These are phyloP conservation scores for Fraxinus dipetala DNA, from an alignment of 305 asterid genomes.

Conservation along the genomic window DNA sequence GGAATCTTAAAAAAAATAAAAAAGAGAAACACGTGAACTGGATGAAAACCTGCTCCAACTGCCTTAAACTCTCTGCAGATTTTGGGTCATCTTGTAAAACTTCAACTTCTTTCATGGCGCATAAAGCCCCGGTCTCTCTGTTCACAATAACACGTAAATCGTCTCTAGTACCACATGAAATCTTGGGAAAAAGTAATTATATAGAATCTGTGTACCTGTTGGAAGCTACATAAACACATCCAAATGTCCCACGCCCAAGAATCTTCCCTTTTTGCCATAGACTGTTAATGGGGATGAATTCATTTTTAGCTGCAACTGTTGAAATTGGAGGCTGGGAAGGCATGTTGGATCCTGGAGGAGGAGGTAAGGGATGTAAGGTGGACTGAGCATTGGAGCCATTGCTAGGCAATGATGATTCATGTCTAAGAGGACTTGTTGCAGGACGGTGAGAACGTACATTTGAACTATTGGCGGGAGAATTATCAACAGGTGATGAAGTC, in stretches of 20 bases:
- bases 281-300: conserved; percentile 36
- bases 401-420: conserved; percentile 23
- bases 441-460: conserved; percentile 20
- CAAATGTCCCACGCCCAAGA: conserved; percentile 72
- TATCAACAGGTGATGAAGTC: conserved; percentile 34
- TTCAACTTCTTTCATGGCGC: conserved; percentile 89
- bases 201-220: conserved; percentile 43
- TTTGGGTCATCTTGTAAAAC: conserved; percentile 67
- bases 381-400: conserved; percentile 38
- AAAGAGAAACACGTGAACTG: neutral
- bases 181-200: neutral
- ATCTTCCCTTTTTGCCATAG: conserved; percentile 81
- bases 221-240: conserved; percentile 71
- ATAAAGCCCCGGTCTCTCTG: conserved; percentile 81
- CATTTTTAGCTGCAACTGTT: conserved; percentile 30
- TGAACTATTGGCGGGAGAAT: conserved; percentile 57
- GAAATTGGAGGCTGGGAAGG: conserved; percentile 31
- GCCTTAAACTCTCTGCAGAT: conserved; percentile 68
- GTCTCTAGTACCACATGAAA: neutral
- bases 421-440: conserved; percentile 19
- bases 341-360: conserved; percentile 47
- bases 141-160: conserved; percentile 12
- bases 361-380: conserved; percentile 64
- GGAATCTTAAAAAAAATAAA: neutral
- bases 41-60: conserved; percentile 61